Percentiles rank a stretch among this genome's conserved stretches.
Evolutionary conservation across 1,139 yeast species (phyloP).

Genomic region (Waltiozyma sp.): DNA sequence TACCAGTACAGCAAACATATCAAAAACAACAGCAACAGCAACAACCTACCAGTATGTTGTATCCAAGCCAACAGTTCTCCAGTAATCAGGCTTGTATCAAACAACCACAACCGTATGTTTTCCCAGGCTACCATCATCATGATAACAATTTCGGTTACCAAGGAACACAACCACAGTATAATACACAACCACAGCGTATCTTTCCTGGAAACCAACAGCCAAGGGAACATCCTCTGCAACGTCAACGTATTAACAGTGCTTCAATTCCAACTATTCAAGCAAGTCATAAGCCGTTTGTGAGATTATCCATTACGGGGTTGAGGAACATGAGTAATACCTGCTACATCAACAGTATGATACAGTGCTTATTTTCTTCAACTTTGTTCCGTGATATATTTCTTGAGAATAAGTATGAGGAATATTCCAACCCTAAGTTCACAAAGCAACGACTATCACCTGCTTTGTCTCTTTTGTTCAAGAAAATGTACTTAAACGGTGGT

Average conservation of each 20-base stretch:
- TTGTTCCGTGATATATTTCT: constrained; percentile 33
- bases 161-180: not conserved
- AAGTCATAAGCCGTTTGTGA: constrained; percentile 28
- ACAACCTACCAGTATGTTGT: not conserved
- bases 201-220: constrained; percentile 1
- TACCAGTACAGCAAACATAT: not conserved
- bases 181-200: constrained; percentile 6
- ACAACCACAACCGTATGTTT: not conserved
- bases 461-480: constrained; percentile 38
- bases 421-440: constrained; percentile 24
- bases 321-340: constrained; percentile 64
- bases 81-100: not conserved
- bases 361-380: constrained; percentile 47
- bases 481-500: constrained; percentile 41
- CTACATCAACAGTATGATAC: constrained; percentile 61
- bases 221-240: constrained; percentile 12
- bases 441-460: constrained; percentile 31
- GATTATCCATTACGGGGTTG: constrained; percentile 49
- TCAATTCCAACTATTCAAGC: constrained; percentile 27
- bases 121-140: not conserved
- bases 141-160: not conserved
- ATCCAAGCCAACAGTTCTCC: constrained; percentile 1
- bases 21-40: not conserved
- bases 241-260: constrained; percentile 9
- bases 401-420: constrained; percentile 31